Conservation (phyloP, 768 basidiomycete genomes). For the Krasilnikovozyma curviuscula region DNA sequence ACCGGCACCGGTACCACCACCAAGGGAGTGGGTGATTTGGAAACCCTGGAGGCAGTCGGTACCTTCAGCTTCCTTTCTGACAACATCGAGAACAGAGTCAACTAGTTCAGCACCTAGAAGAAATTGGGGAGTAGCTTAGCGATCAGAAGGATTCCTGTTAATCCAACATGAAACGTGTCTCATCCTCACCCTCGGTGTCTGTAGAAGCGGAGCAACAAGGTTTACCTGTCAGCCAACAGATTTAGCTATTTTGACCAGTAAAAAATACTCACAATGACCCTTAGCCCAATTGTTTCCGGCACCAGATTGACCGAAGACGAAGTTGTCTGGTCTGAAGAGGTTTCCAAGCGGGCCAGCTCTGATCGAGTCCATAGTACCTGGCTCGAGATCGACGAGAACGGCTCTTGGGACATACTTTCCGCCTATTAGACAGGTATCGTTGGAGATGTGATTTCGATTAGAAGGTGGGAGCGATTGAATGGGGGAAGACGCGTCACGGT, state of each 20-base stretch:
- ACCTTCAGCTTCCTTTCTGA: conserved; percentile 57
- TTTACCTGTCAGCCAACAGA: neutral
- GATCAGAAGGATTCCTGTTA: too few species aligned
- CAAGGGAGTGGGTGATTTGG: conserved; percentile 71
- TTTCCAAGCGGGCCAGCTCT: conserved; percentile 48
- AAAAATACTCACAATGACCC: conserved; percentile 10
- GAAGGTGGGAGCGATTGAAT: too few species aligned
- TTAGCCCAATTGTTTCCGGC: conserved; percentile 71
- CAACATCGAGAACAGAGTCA: conserved; percentile 28
- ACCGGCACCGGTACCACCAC: conserved; percentile 74
- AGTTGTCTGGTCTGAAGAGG: conserved; percentile 78
- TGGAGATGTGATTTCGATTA: neutral
- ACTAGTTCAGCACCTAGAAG: conserved; percentile 66
- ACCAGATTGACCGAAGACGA: conserved; percentile 34
- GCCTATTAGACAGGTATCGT: too few species aligned
- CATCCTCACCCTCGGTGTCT: conserved; percentile 11
- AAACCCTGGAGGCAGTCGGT: conserved; percentile 78
- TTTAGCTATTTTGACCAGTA: neutral
- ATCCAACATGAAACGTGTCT: too few species aligned
- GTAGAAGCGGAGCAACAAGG: neutral
- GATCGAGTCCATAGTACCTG: conserved; percentile 63
- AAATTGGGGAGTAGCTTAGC: too few species aligned
- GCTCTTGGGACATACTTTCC: conserved; percentile 84
- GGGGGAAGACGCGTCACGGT: too few species aligned
- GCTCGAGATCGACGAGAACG: conserved; percentile 75